phyloP scores from a whole-genome alignment of 768 basidiomycete genomes.

The Boletus reticulatus region DNA sequence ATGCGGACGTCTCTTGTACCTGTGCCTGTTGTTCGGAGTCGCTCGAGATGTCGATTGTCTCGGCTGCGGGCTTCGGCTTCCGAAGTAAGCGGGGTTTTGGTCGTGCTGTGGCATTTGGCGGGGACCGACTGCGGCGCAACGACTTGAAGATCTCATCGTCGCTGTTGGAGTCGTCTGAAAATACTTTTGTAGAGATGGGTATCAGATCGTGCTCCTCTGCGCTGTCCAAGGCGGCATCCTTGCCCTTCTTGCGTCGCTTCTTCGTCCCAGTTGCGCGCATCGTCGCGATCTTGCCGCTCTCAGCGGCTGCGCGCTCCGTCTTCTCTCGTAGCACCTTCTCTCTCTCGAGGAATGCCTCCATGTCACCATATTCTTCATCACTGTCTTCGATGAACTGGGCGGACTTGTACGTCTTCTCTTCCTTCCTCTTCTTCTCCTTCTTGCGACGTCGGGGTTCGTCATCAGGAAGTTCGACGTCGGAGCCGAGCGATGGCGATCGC shows the following conservation, averaged over 20 bases:
- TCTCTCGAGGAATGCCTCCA: constrained; percentile 77
- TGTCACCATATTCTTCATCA: constrained; percentile 78
- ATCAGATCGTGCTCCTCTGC: constrained; percentile 23
- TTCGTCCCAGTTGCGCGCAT: constrained; percentile 52
- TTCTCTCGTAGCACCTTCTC: constrained; percentile 64
- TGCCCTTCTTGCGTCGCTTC: constrained; percentile 52
- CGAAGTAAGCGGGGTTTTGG: constrained; percentile 44
- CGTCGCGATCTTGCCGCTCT: constrained; percentile 38
- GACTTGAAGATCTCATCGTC: constrained; percentile 25
- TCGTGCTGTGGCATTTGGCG: constrained; percentile 20
- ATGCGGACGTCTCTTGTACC: background rate
- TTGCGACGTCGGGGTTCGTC: constrained; percentile 36
- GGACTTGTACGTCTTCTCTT: constrained; percentile 77
- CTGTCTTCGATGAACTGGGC: constrained; percentile 92
- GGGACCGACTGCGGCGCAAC: constrained; percentile 26
- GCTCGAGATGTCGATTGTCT: constrained; percentile 22
- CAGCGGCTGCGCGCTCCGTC: constrained; percentile 44
- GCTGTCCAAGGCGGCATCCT: constrained; percentile 46
- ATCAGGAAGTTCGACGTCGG: constrained; percentile 36
- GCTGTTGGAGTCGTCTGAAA: constrained; percentile 19
- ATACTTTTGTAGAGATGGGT: constrained; percentile 12
- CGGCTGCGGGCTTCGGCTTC: constrained; percentile 21
- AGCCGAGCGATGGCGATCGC: constrained; percentile 48
- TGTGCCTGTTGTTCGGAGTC: constrained; percentile 16
- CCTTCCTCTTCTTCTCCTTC: constrained; percentile 56